Percentiles rank a stretch among this genome's conserved stretches.
Conservation (phyloP, 257 asterid species). For the Penstemon davidsonii region DNA sequence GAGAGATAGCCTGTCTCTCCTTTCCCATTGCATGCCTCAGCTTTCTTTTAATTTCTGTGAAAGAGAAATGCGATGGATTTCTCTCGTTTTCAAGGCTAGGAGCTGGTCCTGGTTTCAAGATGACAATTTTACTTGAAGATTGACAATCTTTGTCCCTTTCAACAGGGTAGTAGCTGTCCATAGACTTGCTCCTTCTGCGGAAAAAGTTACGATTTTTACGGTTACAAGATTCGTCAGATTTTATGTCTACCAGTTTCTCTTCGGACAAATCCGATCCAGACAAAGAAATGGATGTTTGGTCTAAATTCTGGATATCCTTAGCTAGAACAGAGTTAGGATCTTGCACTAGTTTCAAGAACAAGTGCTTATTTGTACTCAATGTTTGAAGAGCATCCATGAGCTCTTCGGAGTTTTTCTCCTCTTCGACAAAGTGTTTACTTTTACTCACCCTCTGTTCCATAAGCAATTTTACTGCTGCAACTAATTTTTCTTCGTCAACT, state of each 20-base stretch:
- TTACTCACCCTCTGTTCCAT: conserved; percentile 50
- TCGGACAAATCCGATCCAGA: conserved; percentile 35
- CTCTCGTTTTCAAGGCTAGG: conserved; percentile 48
- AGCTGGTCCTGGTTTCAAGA: conserved; percentile 73
- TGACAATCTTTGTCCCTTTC: conserved; percentile 46
- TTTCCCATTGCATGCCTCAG: conserved; percentile 84
- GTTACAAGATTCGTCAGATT: conserved; percentile 46
- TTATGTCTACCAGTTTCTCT: conserved; percentile 38
- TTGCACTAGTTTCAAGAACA: conserved; percentile 58
- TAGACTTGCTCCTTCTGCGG: conserved; percentile 77
- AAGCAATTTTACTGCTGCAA: conserved; percentile 61
- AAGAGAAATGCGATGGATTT: conserved; percentile 65
- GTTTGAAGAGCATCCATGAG: conserved; percentile 65
- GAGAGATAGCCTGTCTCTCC: conserved; percentile 51
- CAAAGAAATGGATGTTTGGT: conserved; percentile 32
- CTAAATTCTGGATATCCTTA: conserved; percentile 48
- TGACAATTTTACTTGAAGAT: conserved; percentile 59
- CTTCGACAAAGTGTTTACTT: conserved; percentile 47
- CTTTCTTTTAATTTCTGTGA: conserved; percentile 80
- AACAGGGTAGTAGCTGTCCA: conserved; percentile 47
- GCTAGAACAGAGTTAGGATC: conserved; percentile 60
- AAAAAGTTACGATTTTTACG: conserved; percentile 58
- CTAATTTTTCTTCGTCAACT: conserved; percentile 57
- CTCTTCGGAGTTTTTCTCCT: conserved; percentile 51
- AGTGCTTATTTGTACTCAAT: conserved; percentile 51